Conservation (phyloP, 139 green algal genomes). For the Mesotaenium endlicherianum region DNA sequence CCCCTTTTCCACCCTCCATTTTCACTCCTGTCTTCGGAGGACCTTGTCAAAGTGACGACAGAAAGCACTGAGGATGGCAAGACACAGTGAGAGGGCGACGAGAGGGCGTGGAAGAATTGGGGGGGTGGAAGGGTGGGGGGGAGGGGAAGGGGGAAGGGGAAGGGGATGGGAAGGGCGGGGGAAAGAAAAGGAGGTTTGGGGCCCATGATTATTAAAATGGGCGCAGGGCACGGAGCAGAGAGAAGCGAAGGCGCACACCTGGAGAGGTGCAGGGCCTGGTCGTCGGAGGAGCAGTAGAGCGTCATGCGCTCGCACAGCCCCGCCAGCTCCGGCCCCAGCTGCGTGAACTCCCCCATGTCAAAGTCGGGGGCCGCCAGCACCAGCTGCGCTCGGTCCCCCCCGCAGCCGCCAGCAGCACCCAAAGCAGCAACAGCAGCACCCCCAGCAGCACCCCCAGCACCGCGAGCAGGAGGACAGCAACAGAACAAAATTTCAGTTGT, state of each 20-base stretch:
- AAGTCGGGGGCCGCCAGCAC: constrained; percentile 34
- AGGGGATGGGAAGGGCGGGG: neutral
- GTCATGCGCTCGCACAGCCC: neutral
- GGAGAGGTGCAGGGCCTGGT: constrained; percentile 31
- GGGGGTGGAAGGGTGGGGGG: neutral
- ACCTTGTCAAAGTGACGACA: no score
- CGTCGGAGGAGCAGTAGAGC: constrained; percentile 23
- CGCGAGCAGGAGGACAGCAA: neutral
- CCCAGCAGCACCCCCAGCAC: neutral
- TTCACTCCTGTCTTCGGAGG: no score
- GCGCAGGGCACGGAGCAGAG: no score
- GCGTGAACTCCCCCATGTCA: constrained; percentile 31
- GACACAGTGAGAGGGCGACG: neutral
- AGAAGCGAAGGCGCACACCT: no score
- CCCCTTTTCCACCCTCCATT: no score
- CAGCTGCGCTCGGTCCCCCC: constrained; percentile 5
- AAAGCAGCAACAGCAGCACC: neutral
- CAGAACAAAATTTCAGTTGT: neutral
- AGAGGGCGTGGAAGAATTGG: neutral
- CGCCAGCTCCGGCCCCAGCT: constrained; percentile 1
- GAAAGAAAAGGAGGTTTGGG: neutral
- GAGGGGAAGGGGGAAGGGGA: neutral
- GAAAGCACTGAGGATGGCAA: no score
- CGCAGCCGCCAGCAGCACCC: no score
- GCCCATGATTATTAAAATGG: neutral